Evolutionary conservation across 2,329 filamentous ascomycete species (phyloP), one percentile per base, ranked within the genome.

Genomic region (Colletotrichum neosansevieriae): DNA sequence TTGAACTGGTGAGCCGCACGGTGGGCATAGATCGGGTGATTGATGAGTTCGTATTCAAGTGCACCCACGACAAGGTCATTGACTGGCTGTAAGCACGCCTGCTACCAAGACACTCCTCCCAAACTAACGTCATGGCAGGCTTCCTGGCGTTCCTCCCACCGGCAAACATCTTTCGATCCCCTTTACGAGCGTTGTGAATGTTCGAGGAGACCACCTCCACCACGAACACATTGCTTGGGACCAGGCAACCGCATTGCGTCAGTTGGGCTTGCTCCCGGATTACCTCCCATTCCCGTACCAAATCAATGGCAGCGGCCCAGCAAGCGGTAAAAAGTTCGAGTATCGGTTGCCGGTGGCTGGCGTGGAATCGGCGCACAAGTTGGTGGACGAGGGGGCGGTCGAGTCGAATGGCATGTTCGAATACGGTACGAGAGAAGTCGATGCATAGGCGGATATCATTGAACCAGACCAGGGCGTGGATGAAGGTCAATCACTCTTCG

Each of bases 221-320:
- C 88, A 91, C 63, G 90, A 92, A 73, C 89, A 91, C 70, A 89
- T 92, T 12, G 83, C 85, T 10, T 92, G 90, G 90, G 90, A 92
- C 63, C 89, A 92, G 73, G 88, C 83, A 0, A 91, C 86, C 0
- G 87, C 87, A 9, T 77, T 92, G n/a, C 78, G 84, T 4, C 89
- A 91, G 72, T 73, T 89, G 2, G 88, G 86, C 0, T 71, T 89
- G 50, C 73, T 91, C 62, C 78, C 78, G 1, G 76, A 92, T 64
- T 92, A 88, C 70, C 81, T 92, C 0, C 85, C 86, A 0, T 92
- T 89, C 68, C 89, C 89, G 0, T 69, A 69, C 38, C 63, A 57
- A 17, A 69, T 67, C 51, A 63, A 67, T 38, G 67, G 67, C n/a
- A 53, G 45, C 10, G 51, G 19, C 7, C 62, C 67, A 29, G 12